A percentile compares a stretch with the other conserved stretches of the same genome.
Evolutionary conservation across 2,329 filamentous ascomycete species (phyloP).

Genomic region (Claviceps fusiformis): DNA sequence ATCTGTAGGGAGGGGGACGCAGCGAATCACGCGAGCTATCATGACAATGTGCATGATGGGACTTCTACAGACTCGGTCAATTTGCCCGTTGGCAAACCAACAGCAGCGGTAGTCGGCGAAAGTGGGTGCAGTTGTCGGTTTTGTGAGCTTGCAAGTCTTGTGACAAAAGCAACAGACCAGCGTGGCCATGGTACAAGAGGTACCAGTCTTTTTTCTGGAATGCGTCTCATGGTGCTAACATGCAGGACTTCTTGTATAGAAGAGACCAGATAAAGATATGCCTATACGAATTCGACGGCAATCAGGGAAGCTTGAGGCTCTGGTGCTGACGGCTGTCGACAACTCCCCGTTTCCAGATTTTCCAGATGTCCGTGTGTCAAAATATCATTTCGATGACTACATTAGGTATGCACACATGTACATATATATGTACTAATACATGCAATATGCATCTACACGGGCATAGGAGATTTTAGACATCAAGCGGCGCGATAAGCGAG

Average conservation of each 20-base stretch:
- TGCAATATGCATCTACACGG: too few relatives aligned
- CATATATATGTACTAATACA: too few relatives aligned
- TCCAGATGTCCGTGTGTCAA: too few relatives aligned
- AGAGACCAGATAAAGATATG: neutral
- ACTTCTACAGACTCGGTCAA: neutral
- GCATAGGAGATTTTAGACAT: too few relatives aligned
- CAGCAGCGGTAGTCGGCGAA: neutral
- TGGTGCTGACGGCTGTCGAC: neutral
- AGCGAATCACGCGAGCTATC: neutral
- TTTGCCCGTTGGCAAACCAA: neutral
- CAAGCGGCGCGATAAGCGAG: too few relatives aligned
- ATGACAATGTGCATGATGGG: neutral
- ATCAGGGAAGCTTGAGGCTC: neutral
- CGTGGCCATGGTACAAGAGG: neutral
- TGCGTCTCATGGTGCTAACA: neutral
- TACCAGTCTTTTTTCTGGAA: neutral
- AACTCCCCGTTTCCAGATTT: too few relatives aligned
- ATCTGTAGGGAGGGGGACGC: neutral
- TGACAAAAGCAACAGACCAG: neutral
- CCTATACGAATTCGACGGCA: neutral
- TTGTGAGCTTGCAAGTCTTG: neutral
- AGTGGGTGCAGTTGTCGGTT: neutral
- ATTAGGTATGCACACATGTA: too few relatives aligned
- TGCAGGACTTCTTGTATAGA: neutral
- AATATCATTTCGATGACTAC: too few relatives aligned